Evolutionary conservation across 1,139 yeast genomes (phyloP).

Genomic region (Citeromyces hawaiiensis): DNA sequence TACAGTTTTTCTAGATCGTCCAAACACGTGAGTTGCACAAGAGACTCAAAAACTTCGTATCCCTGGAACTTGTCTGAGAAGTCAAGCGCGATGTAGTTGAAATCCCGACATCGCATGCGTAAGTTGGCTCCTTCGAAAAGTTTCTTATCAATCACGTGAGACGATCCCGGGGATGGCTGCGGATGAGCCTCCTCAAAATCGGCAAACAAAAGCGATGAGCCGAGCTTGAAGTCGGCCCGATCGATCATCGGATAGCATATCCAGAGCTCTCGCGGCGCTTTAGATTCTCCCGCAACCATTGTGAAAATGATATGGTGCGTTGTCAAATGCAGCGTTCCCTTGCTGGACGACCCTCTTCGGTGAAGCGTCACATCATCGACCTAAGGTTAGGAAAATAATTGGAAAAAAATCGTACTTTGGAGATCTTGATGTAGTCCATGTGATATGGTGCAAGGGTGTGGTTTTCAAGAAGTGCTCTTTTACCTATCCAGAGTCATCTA

Average conservation of each 20-base stretch:
- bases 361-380: conserved; percentile 59
- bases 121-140: conserved; percentile 41
- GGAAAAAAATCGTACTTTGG: conserved; percentile 22
- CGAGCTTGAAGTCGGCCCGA: conserved; percentile 44
- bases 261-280: conserved; percentile 57
- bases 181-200: conserved; percentile 5
- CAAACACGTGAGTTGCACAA: conserved; percentile 52
- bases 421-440: conserved; percentile 47
- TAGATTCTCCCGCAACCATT: conserved; percentile 13
- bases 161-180: conserved; percentile 3
- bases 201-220: conserved; percentile 23
- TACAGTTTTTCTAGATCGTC: conserved; percentile 43
- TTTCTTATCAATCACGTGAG: conserved; percentile 11
- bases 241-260: conserved; percentile 82
- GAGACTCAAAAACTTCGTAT: conserved; percentile 57
- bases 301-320: conserved; percentile 80
- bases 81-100: conserved; percentile 72
- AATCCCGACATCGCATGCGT: conserved; percentile 73
- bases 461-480: neutral
- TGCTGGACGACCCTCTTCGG: conserved; percentile 50
- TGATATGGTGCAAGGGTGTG: neutral
- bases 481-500: neutral
- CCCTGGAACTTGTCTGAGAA: conserved; percentile 49
- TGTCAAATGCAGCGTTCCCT: conserved; percentile 68
- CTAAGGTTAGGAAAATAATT: conserved; percentile 14